Evolutionary conservation across 371 early-diverging fungal genomes (phyloP), one percentile per base, ranked within the genome.

Genomic region (Apophysomyces sp.): DNA sequence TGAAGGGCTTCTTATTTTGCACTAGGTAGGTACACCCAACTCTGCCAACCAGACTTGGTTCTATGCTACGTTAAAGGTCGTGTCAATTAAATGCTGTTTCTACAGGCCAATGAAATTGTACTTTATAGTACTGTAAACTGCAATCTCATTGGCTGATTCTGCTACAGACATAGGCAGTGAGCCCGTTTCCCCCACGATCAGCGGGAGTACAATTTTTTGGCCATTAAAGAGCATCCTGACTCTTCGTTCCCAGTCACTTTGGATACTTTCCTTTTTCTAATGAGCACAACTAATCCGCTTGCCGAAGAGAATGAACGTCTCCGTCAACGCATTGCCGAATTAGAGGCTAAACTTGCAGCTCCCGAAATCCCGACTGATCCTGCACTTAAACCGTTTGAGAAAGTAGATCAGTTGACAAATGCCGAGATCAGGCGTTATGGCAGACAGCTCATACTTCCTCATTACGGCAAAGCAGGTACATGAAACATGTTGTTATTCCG

Each of bases 361-460:
- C 4, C 29, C 1, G 58, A 41, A 27, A 32, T 64, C 21, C 27
- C 36, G n/a, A 41, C 62, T 15, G 30, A 44, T 16, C 55, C 61
- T 4, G 53, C n/a, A 9, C 15, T 58, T 13, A 6, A 24, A 18
- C 55, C 62, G 13, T 73, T 77, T 51, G 44, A 72, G 53, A 64
- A 61, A 34, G 68, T 65, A 3, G 66, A 69, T 7, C 57, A 51
- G 8, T 57, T 87, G 2, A 77, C 71, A 13, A 84, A 86, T 58
- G 73, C 80, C 1, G 93, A 95, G 68, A 91, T 96, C 51, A 80
- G 84, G 36, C 86, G 98, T 15, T 99, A 93, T 82, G 92, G 94
- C 41, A 78, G 99, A 40, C 99, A 99, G 69, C 82, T 99, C 54
- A 89, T 99, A 32, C 74, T 98, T 3, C 91, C 93, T 2, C 89